A percentile compares a stretch with the other conserved stretches of the same genome.
These are phyloP conservation scores for Zymoseptoria pseudotritici DNA, from an alignment of 2,329 filamentous ascomycete genomes.

Conservation along the genomic window DNA sequence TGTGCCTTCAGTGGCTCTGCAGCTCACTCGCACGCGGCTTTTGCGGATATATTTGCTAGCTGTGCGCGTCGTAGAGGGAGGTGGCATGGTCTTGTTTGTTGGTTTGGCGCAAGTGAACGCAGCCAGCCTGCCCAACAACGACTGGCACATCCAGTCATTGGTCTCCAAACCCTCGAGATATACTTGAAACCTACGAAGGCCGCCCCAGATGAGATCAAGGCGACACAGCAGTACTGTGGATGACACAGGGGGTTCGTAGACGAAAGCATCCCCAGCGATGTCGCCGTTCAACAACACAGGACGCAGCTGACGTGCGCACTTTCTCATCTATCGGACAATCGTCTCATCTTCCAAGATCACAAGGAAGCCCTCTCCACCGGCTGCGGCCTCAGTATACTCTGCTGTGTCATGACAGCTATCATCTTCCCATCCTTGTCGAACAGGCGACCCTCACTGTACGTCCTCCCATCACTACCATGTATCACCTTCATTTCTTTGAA, in stretches of 20 bases:
- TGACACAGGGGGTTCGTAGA: too few relatives aligned
- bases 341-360: background rate
- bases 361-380: background rate
- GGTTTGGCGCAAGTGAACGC: constrained; percentile 11
- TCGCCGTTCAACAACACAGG: background rate
- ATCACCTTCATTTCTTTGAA: constrained; percentile 36
- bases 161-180: constrained; percentile 8
- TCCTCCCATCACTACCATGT: constrained; percentile 36
- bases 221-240: too few relatives aligned
- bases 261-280: background rate
- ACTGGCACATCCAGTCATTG: constrained; percentile 11
- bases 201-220: too few relatives aligned
- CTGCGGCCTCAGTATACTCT: constrained; percentile 31
- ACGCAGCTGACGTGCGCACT: background rate
- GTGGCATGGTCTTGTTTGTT: too few relatives aligned
- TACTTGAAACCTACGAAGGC: too few relatives aligned
- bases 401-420: constrained; percentile 45
- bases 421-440: constrained; percentile 40
- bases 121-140: constrained; percentile 12
- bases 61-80: too few relatives aligned
- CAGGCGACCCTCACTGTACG: constrained; percentile 40
- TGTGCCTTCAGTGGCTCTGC: too few relatives aligned
- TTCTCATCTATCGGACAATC: background rate
- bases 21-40: too few relatives aligned
- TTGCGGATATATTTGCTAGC: too few relatives aligned